A percentile compares a stretch with the other conserved stretches of the same genome.
phyloP scores from a whole-genome alignment of 2,329 filamentous ascomycete genomes.

The Epicoccum nigrum region DNA sequence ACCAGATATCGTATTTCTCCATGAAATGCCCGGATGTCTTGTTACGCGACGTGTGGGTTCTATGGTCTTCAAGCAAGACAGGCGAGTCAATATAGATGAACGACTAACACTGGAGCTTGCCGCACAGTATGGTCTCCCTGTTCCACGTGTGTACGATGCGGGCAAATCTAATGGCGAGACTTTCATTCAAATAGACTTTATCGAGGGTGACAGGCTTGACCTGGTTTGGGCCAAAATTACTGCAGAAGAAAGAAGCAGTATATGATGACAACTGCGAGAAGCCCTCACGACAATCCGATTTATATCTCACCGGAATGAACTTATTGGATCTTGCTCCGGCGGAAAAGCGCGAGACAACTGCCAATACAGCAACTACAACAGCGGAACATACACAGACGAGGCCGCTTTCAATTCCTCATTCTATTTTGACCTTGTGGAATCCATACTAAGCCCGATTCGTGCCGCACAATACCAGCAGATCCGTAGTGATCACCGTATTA shows the following conservation, averaged over 20 bases:
- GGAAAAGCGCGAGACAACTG: not conserved
- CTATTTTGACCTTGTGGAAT: not conserved
- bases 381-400: not conserved
- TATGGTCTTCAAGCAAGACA: not conserved
- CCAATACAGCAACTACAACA: not conserved
- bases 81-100: not conserved
- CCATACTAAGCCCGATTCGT: not conserved
- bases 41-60: not conserved
- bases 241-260: not conserved
- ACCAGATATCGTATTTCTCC: conserved; percentile 1
- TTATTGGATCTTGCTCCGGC: conserved; percentile 1
- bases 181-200: not conserved
- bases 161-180: not conserved
- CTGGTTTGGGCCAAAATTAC: not conserved
- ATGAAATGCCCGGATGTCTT: not conserved
- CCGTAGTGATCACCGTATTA: not conserved
- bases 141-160: not conserved
- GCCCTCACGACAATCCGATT: not conserved
- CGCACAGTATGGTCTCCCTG: not conserved
- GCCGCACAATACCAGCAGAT: not conserved
- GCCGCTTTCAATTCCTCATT: not conserved
- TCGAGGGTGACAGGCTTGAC: not conserved
- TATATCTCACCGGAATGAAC: not conserved
- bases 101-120: not conserved
- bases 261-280: not conserved